Evolutionary conservation across 2,329 filamentous ascomycete species (phyloP).

Genomic region (Clarireedia hainanense): DNA sequence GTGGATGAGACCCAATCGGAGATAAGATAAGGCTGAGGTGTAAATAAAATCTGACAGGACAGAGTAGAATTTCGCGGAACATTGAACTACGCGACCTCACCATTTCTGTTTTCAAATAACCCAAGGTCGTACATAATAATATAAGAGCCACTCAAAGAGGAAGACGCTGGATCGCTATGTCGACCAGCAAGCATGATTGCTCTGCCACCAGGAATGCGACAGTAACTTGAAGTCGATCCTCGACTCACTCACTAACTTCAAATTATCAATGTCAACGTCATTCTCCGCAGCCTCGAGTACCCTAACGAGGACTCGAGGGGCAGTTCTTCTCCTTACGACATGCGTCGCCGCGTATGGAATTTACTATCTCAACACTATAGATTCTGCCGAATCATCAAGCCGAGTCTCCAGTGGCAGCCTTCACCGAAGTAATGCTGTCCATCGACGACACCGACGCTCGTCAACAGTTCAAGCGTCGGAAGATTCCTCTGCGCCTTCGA

Average conservation of each 20-base stretch:
- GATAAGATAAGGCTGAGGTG: neutral
- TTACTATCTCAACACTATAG: slow-evolving; percentile 47
- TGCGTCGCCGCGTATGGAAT: slow-evolving; percentile 48
- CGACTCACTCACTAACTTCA: neutral
- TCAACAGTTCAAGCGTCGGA: neutral
- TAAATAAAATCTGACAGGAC: neutral
- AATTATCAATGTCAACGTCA: slow-evolving; percentile 30
- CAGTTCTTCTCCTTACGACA: slow-evolving; percentile 48
- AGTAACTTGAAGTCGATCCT: neutral
- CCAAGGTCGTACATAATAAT: neutral
- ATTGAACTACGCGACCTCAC: neutral
- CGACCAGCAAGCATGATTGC: neutral
- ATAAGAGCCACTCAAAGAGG: neutral
- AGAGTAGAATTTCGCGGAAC: neutral
- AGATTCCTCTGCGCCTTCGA: neutral
- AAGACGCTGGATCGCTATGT: neutral
- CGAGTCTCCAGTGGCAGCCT: slow-evolving; percentile 29
- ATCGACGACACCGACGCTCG: slow-evolving; percentile 35
- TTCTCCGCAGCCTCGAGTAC: slow-evolving; percentile 42
- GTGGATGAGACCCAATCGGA: neutral
- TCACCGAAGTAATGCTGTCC: slow-evolving; percentile 61
- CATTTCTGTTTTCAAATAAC: neutral
- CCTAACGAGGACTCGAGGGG: slow-evolving; percentile 46
- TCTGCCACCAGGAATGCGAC: neutral
- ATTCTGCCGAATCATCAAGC: neutral